phyloP scores from a whole-genome alignment of 805 yeast genomes.

The Lachancea thermotolerans region DNA sequence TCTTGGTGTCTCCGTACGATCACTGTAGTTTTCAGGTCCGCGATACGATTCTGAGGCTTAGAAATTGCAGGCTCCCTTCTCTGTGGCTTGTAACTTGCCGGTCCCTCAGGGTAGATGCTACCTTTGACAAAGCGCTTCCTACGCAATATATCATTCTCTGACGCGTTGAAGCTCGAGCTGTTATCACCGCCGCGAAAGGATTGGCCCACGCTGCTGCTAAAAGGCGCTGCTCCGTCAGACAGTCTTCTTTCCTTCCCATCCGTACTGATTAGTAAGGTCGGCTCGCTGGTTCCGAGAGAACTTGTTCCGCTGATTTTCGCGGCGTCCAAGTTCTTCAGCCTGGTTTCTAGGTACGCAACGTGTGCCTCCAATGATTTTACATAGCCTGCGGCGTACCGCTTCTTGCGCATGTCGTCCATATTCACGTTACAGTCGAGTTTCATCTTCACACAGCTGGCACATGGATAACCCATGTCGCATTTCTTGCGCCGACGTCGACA shows the following conservation, averaged over 20 bases:
- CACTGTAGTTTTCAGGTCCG: constrained; percentile 30
- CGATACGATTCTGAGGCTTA: constrained; percentile 22
- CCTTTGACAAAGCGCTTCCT: constrained; percentile 26
- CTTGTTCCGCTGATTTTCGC: constrained; percentile 7
- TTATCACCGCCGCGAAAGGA: too few species aligned
- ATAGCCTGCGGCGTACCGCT: constrained; percentile 43
- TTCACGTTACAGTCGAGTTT: constrained; percentile 41
- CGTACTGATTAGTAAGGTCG: too few species aligned
- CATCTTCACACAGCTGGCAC: constrained; percentile 40
- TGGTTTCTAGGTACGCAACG: constrained; percentile 25
- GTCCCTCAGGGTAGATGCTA: constrained; percentile 31
- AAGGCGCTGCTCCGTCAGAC: too few species aligned
- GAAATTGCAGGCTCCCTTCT: neutral
- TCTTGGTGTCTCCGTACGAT: constrained; percentile 21
- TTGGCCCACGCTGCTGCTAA: too few species aligned
- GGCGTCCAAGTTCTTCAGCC: constrained; percentile 16
- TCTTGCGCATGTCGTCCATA: constrained; percentile 44
- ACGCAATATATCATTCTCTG: constrained; percentile 6
- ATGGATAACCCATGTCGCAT: constrained; percentile 44
- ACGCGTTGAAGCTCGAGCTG: too few species aligned
- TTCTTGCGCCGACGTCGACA: constrained; percentile 36
- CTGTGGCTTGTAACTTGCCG: constrained; percentile 22
- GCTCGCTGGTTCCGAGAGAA: too few species aligned
- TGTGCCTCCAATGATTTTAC: constrained; percentile 39
- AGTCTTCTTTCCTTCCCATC: too few species aligned